Evolutionary conservation across 1,139 yeast genomes (phyloP), one percentile per base, ranked within the genome.

Genomic region (Yamadazyma dushanensis): DNA sequence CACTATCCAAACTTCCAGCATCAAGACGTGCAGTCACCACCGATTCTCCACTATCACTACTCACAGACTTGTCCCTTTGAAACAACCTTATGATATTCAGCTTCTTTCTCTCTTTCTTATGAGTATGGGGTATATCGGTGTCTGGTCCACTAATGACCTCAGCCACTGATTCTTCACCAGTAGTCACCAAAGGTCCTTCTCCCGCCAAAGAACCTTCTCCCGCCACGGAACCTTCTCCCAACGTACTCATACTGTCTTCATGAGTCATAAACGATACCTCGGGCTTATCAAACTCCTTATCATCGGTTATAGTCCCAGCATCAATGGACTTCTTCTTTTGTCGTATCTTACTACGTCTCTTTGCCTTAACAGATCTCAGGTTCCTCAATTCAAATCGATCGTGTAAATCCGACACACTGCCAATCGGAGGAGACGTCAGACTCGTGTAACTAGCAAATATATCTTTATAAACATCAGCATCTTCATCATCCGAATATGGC

Each of bases 391-490:
- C 27, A 25, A 18, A 11, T 8, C 24, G 24, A 15, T 29, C 24
- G 24, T 19, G 31, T 2, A 20, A 20, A 8, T 11, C 24, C 8
- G 25, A 20, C 8, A 15, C 19, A 10, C 19, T 29, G 5, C n/a
- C n/a, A n/a, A 66, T 65, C 1, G 72, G 73, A 0, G 73, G 72
- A 1, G 71, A 65, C 3, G 47, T 49, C 35, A 54, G 55, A 8
- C 49, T 34, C 4, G 38, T 35, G 10, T 33, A 29, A 11, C 27
- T 27, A 13, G 46, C 45, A 16, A 46, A 46, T 4, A 46, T 40
- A 2, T 36, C 42, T 25, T 38, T 25, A 30, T 34, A 46, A 2
- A 40, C 31, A 8, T 38, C 43, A 8, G 40, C 43, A 18, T 46
- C 44, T 4, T 35, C 29, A 31, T 46, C 49, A 2, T 35, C 37